These are phyloP conservation scores for Corylus heterophylla DNA, from an alignment of 306 rosid species.

Conservation along the genomic window DNA sequence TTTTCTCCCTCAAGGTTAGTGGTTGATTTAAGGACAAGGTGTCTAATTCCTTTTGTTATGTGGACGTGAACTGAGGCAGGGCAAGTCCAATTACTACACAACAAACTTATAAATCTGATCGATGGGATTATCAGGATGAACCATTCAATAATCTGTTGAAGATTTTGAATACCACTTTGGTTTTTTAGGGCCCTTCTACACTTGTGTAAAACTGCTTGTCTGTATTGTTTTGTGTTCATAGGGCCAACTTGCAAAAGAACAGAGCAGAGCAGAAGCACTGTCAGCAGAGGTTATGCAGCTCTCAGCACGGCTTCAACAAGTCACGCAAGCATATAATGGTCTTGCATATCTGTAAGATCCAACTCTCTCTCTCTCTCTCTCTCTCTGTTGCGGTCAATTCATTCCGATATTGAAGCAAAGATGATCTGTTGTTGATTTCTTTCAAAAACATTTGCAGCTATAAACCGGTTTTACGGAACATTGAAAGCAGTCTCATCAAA, in stretches of 20 bases:
- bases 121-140: neutral
- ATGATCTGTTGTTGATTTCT: constrained; percentile 19
- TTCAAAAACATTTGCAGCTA: constrained; percentile 52
- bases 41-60: constrained; percentile 13
- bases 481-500: constrained; percentile 69
- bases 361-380: constrained; percentile 2
- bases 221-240: constrained; percentile 21
- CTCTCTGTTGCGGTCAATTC: neutral
- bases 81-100: constrained; percentile 9
- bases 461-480: constrained; percentile 82
- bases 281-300: constrained; percentile 89
- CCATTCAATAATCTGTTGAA: neutral
- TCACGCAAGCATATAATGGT: constrained; percentile 78
- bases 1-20: constrained; percentile 74
- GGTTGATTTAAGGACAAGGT: constrained; percentile 8
- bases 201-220: constrained; percentile 10
- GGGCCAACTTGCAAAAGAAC: constrained; percentile 82
- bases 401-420: constrained; percentile 5
- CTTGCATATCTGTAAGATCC: constrained; percentile 67
- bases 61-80: constrained; percentile 16
- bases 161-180: neutral
- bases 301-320: constrained; percentile 83
- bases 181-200: neutral
- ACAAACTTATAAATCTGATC: constrained; percentile 2
- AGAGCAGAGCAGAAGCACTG: constrained; percentile 78